Conservation (phyloP, 176 grass and related monocot genomes). For the Alopecurus myosuroides region DNA sequence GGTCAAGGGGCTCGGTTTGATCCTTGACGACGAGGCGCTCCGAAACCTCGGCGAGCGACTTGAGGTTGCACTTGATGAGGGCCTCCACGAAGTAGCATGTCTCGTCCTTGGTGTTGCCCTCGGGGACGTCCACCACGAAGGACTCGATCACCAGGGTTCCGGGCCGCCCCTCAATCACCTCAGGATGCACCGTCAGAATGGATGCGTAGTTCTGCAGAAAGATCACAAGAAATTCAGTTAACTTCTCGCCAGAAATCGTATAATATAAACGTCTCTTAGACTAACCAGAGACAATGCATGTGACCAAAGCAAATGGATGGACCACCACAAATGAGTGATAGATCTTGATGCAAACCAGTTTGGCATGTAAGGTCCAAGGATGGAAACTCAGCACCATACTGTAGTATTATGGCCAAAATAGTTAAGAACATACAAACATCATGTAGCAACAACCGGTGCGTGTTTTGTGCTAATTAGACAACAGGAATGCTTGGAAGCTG, state of each 20-base stretch:
- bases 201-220: constrained; percentile 83
- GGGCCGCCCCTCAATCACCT: constrained; percentile 71
- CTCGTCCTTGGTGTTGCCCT: constrained; percentile 89
- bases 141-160: constrained; percentile 89
- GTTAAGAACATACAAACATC: constrained; percentile 13
- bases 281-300: constrained; percentile 28
- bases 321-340: constrained; percentile 26
- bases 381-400: constrained; percentile 29
- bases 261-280: neutral
- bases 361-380: constrained; percentile 33
- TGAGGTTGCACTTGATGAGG: constrained; percentile 95
- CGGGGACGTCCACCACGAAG: constrained; percentile 81
- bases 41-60: constrained; percentile 79
- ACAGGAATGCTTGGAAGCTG: constrained; percentile 14
- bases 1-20: constrained; percentile 53
- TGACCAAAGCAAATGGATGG: constrained; percentile 35
- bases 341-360: constrained; percentile 30
- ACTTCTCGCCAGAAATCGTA: neutral
- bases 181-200: constrained; percentile 80
- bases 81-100: constrained; percentile 91
- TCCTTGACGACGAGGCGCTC: constrained; percentile 66
- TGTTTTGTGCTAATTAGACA: constrained; percentile 23
- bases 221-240: constrained; percentile 18
- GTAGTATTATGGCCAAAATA: constrained; percentile 15
- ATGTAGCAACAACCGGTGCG: constrained; percentile 15